These are phyloP conservation scores for Marchantia paleacea DNA, from an alignment of 225 moss, liverwort and hornwort species.

Conservation along the genomic window DNA sequence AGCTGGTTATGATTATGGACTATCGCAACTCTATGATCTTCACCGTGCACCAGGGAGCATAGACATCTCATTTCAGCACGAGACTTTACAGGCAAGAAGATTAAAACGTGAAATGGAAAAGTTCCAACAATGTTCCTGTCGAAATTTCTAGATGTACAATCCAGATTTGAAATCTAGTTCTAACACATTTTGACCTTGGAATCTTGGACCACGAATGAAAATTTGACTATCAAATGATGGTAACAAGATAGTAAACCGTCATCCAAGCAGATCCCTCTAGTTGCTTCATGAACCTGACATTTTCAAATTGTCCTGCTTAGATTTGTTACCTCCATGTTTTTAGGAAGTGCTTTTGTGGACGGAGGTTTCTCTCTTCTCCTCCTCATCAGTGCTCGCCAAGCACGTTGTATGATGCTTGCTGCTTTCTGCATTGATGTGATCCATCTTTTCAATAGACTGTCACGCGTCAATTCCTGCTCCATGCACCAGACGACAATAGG, in stretches of 20 bases:
- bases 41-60: too few species aligned
- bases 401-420: conserved; percentile 52
- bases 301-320: too few species aligned
- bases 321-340: conserved; percentile 41
- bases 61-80: too few species aligned
- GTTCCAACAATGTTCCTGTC: neutral
- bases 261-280: neutral
- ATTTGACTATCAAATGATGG: neutral
- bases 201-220: too few species aligned
- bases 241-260: neutral
- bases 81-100: too few species aligned
- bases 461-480: conserved; percentile 35
- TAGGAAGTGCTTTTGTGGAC: conserved; percentile 33
- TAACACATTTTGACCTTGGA: neutral
- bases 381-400: conserved; percentile 44
- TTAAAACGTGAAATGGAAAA: neutral
- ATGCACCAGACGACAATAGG: conserved; percentile 15
- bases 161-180: neutral
- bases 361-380: conserved; percentile 31
- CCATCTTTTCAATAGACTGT: conserved; percentile 35
- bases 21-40: too few species aligned
- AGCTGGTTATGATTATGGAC: too few species aligned
- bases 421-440: conserved; percentile 46
- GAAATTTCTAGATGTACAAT: neutral
- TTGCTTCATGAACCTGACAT: neutral